Conservation (phyloP, 2,329 filamentous ascomycete genomes). For the Pseudogymnoascus sp. region DNA sequence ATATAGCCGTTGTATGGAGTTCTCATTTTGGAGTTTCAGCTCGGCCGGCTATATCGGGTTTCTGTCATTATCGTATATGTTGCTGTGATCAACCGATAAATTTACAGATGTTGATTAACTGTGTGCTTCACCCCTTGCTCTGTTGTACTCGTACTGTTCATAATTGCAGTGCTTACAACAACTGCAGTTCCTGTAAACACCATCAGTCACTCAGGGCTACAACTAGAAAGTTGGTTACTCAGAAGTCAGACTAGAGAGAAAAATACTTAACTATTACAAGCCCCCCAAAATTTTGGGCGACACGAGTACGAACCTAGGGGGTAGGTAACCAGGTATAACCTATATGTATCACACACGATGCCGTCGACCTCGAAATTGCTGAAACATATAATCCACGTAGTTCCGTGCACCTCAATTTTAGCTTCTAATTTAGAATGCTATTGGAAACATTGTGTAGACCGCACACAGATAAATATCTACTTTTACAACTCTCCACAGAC, state of each 20-base stretch:
- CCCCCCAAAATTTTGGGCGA: too few species aligned
- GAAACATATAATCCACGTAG: neutral
- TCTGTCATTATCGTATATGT: neutral
- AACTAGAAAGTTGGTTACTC: too few species aligned
- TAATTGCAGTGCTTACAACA: too few species aligned
- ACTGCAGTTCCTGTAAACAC: too few species aligned
- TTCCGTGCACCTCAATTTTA: neutral
- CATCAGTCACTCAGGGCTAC: too few species aligned
- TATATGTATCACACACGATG: neutral
- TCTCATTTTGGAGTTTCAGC: conserved; percentile 1
- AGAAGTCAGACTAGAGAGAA: too few species aligned
- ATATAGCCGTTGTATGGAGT: neutral
- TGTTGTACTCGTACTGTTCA: too few species aligned
- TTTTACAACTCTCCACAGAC: neutral
- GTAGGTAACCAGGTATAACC: neutral
- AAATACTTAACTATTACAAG: too few species aligned
- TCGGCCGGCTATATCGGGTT: neutral
- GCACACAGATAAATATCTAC: neutral
- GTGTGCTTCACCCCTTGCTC: neutral
- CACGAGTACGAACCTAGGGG: too few species aligned
- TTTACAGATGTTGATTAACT: neutral
- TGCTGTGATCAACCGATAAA: neutral
- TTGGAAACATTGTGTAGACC: neutral
- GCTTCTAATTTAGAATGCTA: neutral
- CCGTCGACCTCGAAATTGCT: neutral